Percentiles rank a stretch among this genome's conserved stretches.
These are phyloP conservation scores for Biscutella laevigata DNA, from an alignment of 441 rosid genomes.

Conservation along the genomic window DNA sequence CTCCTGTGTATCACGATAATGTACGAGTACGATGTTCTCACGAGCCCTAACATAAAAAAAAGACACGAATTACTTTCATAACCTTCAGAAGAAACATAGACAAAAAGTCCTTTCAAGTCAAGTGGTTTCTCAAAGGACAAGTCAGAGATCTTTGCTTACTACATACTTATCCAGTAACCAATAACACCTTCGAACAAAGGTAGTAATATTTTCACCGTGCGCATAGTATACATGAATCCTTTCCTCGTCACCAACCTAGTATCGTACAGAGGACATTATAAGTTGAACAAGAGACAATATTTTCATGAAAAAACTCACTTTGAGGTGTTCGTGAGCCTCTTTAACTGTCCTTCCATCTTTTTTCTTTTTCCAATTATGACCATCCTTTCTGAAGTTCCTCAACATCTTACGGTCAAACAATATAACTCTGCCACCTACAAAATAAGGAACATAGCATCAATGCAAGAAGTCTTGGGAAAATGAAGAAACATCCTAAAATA, in stretches of 20 bases:
- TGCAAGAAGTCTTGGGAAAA: neutral
- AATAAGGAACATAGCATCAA: neutral
- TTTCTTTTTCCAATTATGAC: constrained; percentile 98
- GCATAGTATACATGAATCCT: constrained; percentile 91
- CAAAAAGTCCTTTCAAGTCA: neutral
- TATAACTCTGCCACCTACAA: constrained; percentile 65
- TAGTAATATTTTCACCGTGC: constrained; percentile 81
- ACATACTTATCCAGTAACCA: constrained; percentile 96
- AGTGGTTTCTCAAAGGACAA: constrained; percentile 11
- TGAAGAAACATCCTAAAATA: neutral
- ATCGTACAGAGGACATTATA: neutral
- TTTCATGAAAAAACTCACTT: constrained; percentile 44
- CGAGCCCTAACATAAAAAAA: constrained; percentile 46
- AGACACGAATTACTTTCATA: constrained; percentile 4
- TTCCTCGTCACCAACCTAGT: constrained; percentile 73
- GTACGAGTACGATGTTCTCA: constrained; percentile 95
- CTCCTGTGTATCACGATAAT: constrained; percentile 97
- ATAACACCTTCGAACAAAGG: constrained; percentile 85
- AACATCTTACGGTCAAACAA: constrained; percentile 90
- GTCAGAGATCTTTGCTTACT: constrained; percentile 8
- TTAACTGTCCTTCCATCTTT: constrained; percentile 93
- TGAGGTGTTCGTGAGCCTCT: constrained; percentile 97
- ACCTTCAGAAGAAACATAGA: neutral
- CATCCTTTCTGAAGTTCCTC: constrained; percentile 92
- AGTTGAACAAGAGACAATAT: neutral